Percentiles rank a stretch among this genome's conserved stretches.
phyloP scores from a whole-genome alignment of 768 basidiomycete genomes.

The Boletales sp. region DNA sequence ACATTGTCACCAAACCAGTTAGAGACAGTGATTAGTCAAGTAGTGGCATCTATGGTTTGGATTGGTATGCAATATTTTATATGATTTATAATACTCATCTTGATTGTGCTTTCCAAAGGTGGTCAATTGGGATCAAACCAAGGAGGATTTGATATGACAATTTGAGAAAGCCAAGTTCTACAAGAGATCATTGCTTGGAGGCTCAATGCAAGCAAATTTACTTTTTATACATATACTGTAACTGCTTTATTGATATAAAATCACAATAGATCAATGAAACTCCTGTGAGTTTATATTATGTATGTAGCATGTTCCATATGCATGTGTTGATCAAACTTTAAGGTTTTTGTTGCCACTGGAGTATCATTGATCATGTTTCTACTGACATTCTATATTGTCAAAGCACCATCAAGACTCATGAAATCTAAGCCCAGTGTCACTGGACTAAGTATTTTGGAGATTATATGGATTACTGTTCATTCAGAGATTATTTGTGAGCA shows the following conservation, averaged over 20 bases:
- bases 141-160: constrained; percentile 7
- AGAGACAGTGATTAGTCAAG: constrained; percentile 1
- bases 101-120: neutral
- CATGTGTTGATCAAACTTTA: neutral
- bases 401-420: neutral
- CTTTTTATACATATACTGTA: too few relatives aligned
- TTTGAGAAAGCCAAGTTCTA: constrained; percentile 1
- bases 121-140: constrained; percentile 5
- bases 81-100: neutral
- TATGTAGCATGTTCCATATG: neutral
- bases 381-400: neutral
- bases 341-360: constrained; percentile 5
- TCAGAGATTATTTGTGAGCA: neutral
- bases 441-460: constrained; percentile 12
- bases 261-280: constrained; percentile 9
- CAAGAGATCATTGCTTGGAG: constrained; percentile 8
- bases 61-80: neutral
- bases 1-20: constrained; percentile 1
- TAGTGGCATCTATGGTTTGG: constrained; percentile 8
- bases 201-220: constrained; percentile 9
- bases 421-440: neutral
- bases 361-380: constrained; percentile 6
- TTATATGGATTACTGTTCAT: constrained; percentile 6
- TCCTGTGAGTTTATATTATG: constrained; percentile 3
- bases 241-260: neutral